Base-by-base conservation (phyloP, 768 basidiomycete species). In the Trichaptum fuscoviolaceum region DNA sequence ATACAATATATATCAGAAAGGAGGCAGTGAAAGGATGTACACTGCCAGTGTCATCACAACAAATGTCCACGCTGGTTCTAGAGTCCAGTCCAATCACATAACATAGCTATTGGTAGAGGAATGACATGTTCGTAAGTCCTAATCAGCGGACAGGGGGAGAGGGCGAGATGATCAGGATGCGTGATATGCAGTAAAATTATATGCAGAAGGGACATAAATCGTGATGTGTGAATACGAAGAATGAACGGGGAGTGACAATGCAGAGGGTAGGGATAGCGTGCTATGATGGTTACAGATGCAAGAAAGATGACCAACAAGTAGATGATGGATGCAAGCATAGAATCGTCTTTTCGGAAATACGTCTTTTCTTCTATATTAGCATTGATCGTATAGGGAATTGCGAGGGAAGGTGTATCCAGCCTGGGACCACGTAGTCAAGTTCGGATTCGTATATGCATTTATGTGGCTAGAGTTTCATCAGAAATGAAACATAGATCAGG, bases 391-490 rank as follows among this genome's bases (percentile, higher is more conserved):
- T 10, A 71, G 57, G 7, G 76, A 80, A 74, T 95, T 96, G 57
- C 86, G 79, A n/a, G 95, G 95, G 77, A 91, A 91, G 0, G 78
- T 78, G 72, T 91, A 85, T 58, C 91, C 91, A 1, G 88, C 93
- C 70, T 85, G 82, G 1, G 79, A 81, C 95, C 95, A 96, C 61
- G 90, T 91, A 34, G 95, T 96, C 57, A 93, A 76, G 72, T 96
- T 95, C 23, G 93, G 82, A 74, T 97, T 87, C 64, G 77, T 81
- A 73, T 95, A 96, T 63, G 90, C 84, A 63, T 84, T 81, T 59
- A 79, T 65, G 73, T 85, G 84, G 4, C 74, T 73, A 65, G 24
- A 61, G 30, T 30, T 24, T 17, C 2, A 61, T 61, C 2, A 61
- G 15, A 17, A 61, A 12, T 18, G 59, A 15, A 12, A 18, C 25